A percentile compares a stretch with the other conserved stretches of the same genome.
These are phyloP conservation scores for Spathaspora sp. DNA, from an alignment of 805 yeast species.

Conservation along the genomic window DNA sequence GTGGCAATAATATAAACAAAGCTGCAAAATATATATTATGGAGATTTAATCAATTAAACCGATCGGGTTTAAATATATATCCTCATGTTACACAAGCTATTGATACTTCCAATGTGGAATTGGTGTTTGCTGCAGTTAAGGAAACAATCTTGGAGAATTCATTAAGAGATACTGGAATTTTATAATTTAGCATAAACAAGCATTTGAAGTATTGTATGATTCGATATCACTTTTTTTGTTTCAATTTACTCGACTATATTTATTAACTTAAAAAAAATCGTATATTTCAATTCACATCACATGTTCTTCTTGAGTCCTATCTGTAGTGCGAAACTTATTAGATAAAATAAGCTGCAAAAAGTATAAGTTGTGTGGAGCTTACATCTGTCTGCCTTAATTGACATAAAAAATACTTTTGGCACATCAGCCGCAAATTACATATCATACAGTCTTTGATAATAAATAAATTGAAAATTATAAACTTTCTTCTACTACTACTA, in stretches of 20 bases:
- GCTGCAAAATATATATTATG: conserved; percentile 90
- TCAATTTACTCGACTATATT: background rate
- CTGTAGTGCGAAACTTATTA: too few relatives aligned
- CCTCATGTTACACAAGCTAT: conserved; percentile 96
- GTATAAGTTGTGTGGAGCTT: background rate
- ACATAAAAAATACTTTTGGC: background rate
- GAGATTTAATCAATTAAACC: conserved; percentile 82
- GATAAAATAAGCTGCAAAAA: background rate
- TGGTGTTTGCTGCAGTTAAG: conserved; percentile 81
- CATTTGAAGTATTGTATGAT: background rate
- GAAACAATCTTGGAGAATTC: conserved; percentile 77
- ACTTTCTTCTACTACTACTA: background rate
- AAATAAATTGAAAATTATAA: background rate
- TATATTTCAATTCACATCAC: background rate
- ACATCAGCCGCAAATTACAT: too few relatives aligned
- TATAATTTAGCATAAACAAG: conserved; percentile 23
- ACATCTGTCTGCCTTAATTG: background rate
- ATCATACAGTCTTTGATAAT: background rate
- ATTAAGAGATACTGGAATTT: conserved; percentile 70
- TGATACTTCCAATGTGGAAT: conserved; percentile 81
- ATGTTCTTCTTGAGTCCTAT: background rate
- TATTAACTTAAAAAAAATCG: background rate
- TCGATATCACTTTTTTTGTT: background rate
- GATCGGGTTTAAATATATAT: conserved; percentile 75
- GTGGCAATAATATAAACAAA: conserved; percentile 84